These are phyloP conservation scores for Candida tallmaniae DNA, from an alignment of 805 yeast species.

Conservation along the genomic window DNA sequence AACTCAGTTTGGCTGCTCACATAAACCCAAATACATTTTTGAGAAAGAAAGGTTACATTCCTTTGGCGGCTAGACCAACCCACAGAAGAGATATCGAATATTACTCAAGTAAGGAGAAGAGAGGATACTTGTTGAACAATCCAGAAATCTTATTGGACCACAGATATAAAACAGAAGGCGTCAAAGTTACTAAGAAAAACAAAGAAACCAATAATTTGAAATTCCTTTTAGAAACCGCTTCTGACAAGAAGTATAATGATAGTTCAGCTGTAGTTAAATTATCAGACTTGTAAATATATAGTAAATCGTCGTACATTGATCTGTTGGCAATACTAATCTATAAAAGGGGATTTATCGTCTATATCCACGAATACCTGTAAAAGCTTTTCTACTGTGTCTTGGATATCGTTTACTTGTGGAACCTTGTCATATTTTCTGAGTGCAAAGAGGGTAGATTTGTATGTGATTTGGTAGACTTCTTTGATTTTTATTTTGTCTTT, in stretches of 20 bases:
- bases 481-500: conserved; percentile 30
- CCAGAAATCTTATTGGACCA: conserved; percentile 36
- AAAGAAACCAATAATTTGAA: conserved; percentile 33
- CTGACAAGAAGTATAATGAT: conserved; percentile 14
- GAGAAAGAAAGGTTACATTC: conserved; percentile 70
- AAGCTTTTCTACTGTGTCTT: conserved; percentile 36
- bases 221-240: conserved; percentile 31
- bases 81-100: conserved; percentile 73
- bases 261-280: conserved; percentile 16
- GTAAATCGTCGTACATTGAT: background rate
- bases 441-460: conserved; percentile 34
- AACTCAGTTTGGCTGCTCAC: conserved; percentile 68
- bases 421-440: conserved; percentile 26
- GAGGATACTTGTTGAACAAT: conserved; percentile 65
- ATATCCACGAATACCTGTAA: conserved; percentile 34
- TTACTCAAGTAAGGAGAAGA: conserved; percentile 64
- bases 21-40: conserved; percentile 68
- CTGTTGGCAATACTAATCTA: conserved; percentile 1
- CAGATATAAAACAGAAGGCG: conserved; percentile 17
- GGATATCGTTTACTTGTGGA: conserved; percentile 27
- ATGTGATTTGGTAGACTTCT: conserved; percentile 40
- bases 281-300: conserved; percentile 16
- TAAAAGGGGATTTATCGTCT: conserved; percentile 6
- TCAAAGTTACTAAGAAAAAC: conserved; percentile 15
- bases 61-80: conserved; percentile 82